A percentile compares a stretch with the other conserved stretches of the same genome.
Conservation (phyloP, 2,329 filamentous ascomycete species). For the Daldinia sp. region DNA sequence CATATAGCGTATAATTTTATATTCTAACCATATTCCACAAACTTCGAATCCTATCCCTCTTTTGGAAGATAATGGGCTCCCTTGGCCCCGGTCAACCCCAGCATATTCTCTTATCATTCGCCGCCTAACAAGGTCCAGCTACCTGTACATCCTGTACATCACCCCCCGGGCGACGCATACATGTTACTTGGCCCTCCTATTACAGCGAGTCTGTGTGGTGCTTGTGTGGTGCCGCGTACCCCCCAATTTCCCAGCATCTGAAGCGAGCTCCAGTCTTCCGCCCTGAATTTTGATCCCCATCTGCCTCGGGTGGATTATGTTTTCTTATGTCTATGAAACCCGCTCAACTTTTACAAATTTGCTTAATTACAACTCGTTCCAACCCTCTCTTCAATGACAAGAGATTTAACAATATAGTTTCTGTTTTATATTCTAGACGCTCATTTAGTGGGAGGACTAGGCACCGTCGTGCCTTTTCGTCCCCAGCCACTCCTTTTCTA, state of each 20-base stretch:
- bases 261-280: conserved; percentile 46
- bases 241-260: conserved; percentile 47
- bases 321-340: conserved; percentile 51
- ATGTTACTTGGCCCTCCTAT: conserved; percentile 35
- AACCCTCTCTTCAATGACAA: conserved; percentile 50
- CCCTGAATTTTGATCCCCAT: conserved; percentile 49
- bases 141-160: not conserved
- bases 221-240: conserved; percentile 42
- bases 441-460: conserved; percentile 45
- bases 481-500: conserved; percentile 46
- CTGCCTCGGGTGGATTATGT: conserved; percentile 49
- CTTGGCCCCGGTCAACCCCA: conserved; percentile 44
- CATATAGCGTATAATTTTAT: conserved; percentile 7
- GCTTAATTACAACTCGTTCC: conserved; percentile 48
- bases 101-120: conserved; percentile 45
- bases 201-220: conserved; percentile 16
- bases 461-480: conserved; percentile 47
- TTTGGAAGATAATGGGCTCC: conserved; percentile 43
- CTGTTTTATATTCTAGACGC: conserved; percentile 47
- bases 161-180: conserved; percentile 28
- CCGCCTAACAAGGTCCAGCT: conserved; percentile 45
- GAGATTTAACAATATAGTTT: conserved; percentile 46
- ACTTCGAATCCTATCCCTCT: conserved; percentile 13
- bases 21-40: conserved; percentile 2
- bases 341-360: conserved; percentile 50